Evolutionary conservation across 2,329 filamentous ascomycete genomes (phyloP).

Genomic region (Claviceps sp.): DNA sequence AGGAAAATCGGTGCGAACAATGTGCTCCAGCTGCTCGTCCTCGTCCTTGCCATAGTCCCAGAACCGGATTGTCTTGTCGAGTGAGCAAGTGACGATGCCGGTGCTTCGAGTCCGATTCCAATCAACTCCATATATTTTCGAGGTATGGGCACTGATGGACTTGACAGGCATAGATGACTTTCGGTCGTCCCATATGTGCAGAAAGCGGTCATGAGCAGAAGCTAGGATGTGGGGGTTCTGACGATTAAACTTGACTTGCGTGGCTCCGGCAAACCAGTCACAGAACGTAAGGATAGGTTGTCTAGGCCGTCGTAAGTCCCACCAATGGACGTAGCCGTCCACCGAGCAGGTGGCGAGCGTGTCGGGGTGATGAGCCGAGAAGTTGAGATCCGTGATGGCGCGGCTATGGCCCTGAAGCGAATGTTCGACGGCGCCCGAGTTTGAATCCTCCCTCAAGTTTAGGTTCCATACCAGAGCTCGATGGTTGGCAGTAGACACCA

Average conservation of each 20-base stretch:
- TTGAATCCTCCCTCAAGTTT: slow-evolving; percentile 61
- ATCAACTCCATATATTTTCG: slow-evolving; percentile 90
- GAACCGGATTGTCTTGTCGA: slow-evolving; percentile 86
- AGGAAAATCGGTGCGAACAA: slow-evolving; percentile 72
- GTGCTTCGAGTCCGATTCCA: slow-evolving; percentile 72
- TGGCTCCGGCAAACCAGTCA: slow-evolving; percentile 87
- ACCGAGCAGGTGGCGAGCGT: slow-evolving; percentile 81
- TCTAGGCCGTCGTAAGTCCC: slow-evolving; percentile 67
- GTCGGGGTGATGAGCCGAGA: slow-evolving; percentile 84
- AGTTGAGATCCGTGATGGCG: slow-evolving; percentile 93
- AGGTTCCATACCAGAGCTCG: slow-evolving; percentile 91
- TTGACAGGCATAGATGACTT: slow-evolving; percentile 65
- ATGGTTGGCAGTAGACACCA: slow-evolving; percentile 87
- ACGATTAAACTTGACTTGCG: slow-evolving; percentile 89
- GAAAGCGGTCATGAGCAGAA: slow-evolving; percentile 75
- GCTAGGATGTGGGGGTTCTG: slow-evolving; percentile 78
- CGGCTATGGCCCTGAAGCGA: slow-evolving; percentile 71
- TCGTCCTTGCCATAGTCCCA: slow-evolving; percentile 63
- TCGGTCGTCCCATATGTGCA: slow-evolving; percentile 83
- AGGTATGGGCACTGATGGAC: slow-evolving; percentile 76
- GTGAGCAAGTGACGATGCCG: slow-evolving; percentile 71
- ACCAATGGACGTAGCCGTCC: slow-evolving; percentile 84
- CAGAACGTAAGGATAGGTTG: slow-evolving; percentile 70
- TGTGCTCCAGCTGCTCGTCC: slow-evolving; percentile 55
- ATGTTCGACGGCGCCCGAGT: slow-evolving; percentile 62